These are phyloP conservation scores for Leccinum subgranulosum DNA, from an alignment of 768 basidiomycete species.

Conservation along the genomic window DNA sequence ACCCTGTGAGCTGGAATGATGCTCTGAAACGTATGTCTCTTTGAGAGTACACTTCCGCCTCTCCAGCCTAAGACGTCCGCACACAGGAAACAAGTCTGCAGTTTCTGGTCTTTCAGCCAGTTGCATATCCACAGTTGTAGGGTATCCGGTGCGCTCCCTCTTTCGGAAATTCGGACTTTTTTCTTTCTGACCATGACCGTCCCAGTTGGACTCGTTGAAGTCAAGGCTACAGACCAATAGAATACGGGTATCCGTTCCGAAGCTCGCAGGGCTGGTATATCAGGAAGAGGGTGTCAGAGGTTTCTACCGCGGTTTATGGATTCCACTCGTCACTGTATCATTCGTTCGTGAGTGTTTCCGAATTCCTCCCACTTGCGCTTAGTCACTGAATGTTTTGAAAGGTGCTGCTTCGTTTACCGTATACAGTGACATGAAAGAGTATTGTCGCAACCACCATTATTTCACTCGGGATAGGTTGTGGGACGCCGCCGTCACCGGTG, in stretches of 20 bases:
- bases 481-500: constrained; percentile 75
- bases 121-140: constrained; percentile 88
- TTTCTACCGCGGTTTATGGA: constrained; percentile 88
- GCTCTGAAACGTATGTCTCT: constrained; percentile 57
- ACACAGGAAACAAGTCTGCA: constrained; percentile 77
- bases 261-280: constrained; percentile 69
- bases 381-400: constrained; percentile 27
- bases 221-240: constrained; percentile 86
- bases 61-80: constrained; percentile 5
- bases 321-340: constrained; percentile 92
- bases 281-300: constrained; percentile 84
- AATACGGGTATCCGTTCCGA: constrained; percentile 68
- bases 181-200: neutral
- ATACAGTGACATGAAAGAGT: constrained; percentile 80
- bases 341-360: constrained; percentile 76
- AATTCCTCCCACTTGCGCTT: neutral
- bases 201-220: constrained; percentile 89
- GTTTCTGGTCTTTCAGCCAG: constrained; percentile 90
- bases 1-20: constrained; percentile 59
- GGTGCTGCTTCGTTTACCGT: constrained; percentile 91
- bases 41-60: neutral
- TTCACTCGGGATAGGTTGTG: constrained; percentile 56
- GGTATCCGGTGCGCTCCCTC: constrained; percentile 63
- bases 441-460: constrained; percentile 55
- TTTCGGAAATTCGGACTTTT: neutral